Evolutionary conservation across 192 early-diverging fungal genomes (phyloP), one percentile per base, ranked within the genome.

Genomic region (Coemansia sp.): DNA sequence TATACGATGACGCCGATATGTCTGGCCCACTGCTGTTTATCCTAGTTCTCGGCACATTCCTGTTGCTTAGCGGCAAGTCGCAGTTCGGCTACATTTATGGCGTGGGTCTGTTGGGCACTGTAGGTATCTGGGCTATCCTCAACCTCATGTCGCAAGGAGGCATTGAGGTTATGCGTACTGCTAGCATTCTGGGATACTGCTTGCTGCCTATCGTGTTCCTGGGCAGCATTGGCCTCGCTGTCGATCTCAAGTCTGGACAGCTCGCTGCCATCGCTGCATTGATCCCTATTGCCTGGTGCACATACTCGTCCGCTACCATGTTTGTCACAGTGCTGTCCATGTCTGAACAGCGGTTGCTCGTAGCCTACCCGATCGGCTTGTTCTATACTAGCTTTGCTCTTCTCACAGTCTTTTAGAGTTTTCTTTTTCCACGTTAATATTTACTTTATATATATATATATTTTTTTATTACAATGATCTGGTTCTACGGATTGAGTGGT

Each of bases 21-120:
- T 93, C 94, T 3, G 98, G 98, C 1, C 98, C 98, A 32, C 73
- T 98, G 56, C 53, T 99, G 37, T 98, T 99, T 74, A 90, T 89
- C 67, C 81, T 98, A 29, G 82, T 93, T 41, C 92, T 98, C 74
- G 98, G 95, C 56, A 91, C 91, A 5, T 94, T 93, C 67, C 77
- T 98, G 77, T 83, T 96, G 12, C 80, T 98, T 84, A 90, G 93
- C 35, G 93, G 95, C 59, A 98, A 98, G 77, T 85, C 88, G 44
- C 93, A 98, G 75, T 99, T 99, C 85, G 95, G 94, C 29, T 99
- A 98, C 67, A 95, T 99, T 43, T 99, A 99, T 67, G 98, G 95
- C 29, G 89, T 98, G 1, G 95, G 88, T 2, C 82, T 95, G 20
- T 80, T 97, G 50, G 98, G 98, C 27, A 92, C 92, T 41, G 61